Conservation (phyloP, 306 rosid species). For the Acacia confusa region DNA sequence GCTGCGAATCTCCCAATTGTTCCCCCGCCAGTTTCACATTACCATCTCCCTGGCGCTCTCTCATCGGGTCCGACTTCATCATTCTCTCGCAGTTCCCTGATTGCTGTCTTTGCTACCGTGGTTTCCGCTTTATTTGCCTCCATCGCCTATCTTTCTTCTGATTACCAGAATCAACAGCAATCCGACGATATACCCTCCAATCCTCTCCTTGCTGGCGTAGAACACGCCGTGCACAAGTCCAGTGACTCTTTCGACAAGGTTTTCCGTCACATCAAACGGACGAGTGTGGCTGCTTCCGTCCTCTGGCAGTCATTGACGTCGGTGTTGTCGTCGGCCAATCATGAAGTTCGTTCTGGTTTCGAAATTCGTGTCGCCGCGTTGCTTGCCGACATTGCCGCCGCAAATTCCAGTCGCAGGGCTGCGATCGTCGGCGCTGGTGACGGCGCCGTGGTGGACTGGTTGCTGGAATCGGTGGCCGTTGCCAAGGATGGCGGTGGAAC, state of each 20-base stretch:
- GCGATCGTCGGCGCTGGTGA: conserved; percentile 91
- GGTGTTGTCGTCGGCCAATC: conserved; percentile 84
- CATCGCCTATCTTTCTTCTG: conserved; percentile 39
- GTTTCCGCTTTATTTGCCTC: conserved; percentile 57
- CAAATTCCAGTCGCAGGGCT: conserved; percentile 73
- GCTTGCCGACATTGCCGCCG: conserved; percentile 85
- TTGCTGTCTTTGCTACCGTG: conserved; percentile 55
- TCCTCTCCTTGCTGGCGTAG: conserved; percentile 50
- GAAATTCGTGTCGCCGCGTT: conserved; percentile 88
- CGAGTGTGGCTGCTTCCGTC: conserved; percentile 80
- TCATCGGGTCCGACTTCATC: conserved; percentile 23
- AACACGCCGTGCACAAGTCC: conserved; percentile 47
- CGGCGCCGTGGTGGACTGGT: conserved; percentile 95
- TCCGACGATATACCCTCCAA: conserved; percentile 29
- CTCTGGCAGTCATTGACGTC: conserved; percentile 89
- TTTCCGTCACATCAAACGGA: conserved; percentile 67
- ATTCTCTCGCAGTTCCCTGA: conserved; percentile 38
- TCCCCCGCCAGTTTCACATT: conserved; percentile 39
- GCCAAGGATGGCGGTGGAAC: conserved; percentile 64
- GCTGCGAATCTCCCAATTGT: conserved; percentile 38
- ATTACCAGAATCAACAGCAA: conserved; percentile 4
- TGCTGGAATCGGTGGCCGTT: conserved; percentile 82
- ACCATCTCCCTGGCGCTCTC: background rate
- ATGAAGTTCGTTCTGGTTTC: conserved; percentile 90
- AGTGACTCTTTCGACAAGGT: conserved; percentile 52